These are phyloP conservation scores for Noccaea bulbosa DNA, from an alignment of 345 rosid genomes.

Conservation along the genomic window DNA sequence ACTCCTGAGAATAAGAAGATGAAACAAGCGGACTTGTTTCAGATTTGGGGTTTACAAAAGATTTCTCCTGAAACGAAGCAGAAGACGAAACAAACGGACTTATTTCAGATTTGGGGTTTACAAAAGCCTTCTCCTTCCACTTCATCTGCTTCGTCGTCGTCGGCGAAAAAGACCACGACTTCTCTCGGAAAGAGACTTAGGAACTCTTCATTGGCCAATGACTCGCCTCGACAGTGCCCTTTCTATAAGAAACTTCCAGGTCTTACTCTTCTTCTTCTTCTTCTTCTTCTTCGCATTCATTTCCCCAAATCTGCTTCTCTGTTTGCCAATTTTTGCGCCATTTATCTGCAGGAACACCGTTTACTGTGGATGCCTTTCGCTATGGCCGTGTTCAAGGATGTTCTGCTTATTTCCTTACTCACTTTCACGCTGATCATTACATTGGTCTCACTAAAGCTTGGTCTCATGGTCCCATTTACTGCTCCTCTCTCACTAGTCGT, in stretches of 20 bases:
- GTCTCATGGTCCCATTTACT: slow-evolving; percentile 77
- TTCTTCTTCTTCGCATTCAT: slow-evolving; percentile 1
- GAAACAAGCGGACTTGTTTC: slow-evolving; percentile 50
- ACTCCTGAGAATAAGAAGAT: slow-evolving; percentile 24
- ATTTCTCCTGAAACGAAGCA: slow-evolving; percentile 38
- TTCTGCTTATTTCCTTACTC: slow-evolving; percentile 79
- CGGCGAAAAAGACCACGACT: slow-evolving; percentile 7
- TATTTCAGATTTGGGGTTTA: slow-evolving; percentile 71
- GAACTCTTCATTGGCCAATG: slow-evolving; percentile 21
- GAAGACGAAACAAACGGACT: slow-evolving; percentile 58
- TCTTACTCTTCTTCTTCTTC: slow-evolving; percentile 14
- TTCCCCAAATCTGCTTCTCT: neutral
- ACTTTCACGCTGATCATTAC: slow-evolving; percentile 77
- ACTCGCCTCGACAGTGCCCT: slow-evolving; percentile 61
- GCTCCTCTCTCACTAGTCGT: slow-evolving; percentile 67
- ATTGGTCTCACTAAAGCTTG: slow-evolving; percentile 73
- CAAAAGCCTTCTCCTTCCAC: slow-evolving; percentile 45
- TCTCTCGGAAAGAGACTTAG: slow-evolving; percentile 21
- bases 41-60: slow-evolving; percentile 63
- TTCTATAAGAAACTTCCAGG: slow-evolving; percentile 83
- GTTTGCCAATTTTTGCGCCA: neutral
- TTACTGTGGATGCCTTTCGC: slow-evolving; percentile 82
- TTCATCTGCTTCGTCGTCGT: slow-evolving; percentile 25
- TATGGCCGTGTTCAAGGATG: slow-evolving; percentile 65
- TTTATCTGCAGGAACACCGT: slow-evolving; percentile 59